phyloP scores from a whole-genome alignment of 2,329 filamentous ascomycete species.

The Atkinsonella hypoxylon region DNA sequence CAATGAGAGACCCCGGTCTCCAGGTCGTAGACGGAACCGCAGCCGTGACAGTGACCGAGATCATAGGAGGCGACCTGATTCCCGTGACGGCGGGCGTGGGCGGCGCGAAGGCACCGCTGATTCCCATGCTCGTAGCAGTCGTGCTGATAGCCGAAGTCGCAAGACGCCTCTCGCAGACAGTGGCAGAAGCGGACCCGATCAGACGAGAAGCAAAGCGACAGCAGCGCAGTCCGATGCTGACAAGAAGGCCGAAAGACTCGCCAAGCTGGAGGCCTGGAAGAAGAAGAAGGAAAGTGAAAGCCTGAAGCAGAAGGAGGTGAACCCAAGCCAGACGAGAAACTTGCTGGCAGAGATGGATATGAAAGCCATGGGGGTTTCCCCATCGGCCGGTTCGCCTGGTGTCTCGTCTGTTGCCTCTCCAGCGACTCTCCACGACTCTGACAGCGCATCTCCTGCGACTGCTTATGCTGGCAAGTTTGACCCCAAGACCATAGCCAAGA shows the following conservation, averaged over 20 bases:
- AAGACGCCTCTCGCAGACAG: conserved; percentile 38
- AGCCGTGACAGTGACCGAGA: conserved; percentile 54
- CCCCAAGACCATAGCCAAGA: conserved; percentile 76
- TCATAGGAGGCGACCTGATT: conserved; percentile 62
- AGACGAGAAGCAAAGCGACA: conserved; percentile 45
- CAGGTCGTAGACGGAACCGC: conserved; percentile 45
- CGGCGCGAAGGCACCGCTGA: conserved; percentile 62
- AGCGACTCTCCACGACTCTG: conserved; percentile 28
- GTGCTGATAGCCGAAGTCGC: conserved; percentile 47
- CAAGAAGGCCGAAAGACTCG: conserved; percentile 65
- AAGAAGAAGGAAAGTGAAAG: conserved; percentile 72
- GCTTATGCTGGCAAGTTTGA: conserved; percentile 73
- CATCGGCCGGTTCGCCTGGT: conserved; percentile 36
- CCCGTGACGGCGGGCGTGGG: conserved; percentile 50
- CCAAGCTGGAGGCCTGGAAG: conserved; percentile 84
- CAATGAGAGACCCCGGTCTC: conserved; percentile 45
- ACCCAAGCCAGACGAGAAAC: conserved; percentile 51
- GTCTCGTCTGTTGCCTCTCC: conserved; percentile 40
- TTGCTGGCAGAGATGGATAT: conserved; percentile 64
- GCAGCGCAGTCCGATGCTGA: conserved; percentile 53
- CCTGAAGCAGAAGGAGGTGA: conserved; percentile 57
- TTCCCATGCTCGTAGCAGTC: conserved; percentile 52
- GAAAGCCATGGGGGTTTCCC: conserved; percentile 41
- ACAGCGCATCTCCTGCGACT: conserved; percentile 37
- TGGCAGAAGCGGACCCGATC: conserved; percentile 36